These are phyloP conservation scores for Penicillium maclennaniae DNA, from an alignment of 495 filamentous ascomycete species.

Conservation along the genomic window DNA sequence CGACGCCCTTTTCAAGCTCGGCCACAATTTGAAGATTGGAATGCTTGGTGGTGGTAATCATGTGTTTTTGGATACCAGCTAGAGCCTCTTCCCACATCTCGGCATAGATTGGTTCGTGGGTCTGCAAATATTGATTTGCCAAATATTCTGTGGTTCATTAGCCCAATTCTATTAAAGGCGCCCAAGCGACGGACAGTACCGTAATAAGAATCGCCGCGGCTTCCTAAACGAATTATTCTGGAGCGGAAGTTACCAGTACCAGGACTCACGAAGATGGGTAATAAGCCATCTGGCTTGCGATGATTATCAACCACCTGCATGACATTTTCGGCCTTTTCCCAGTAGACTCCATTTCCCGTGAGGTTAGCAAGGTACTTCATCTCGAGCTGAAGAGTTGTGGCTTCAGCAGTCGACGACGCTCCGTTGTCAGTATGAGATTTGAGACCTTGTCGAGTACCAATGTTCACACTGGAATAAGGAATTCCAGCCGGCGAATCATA, in stretches of 20 bases:
- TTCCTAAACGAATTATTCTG: constrained; percentile 76
- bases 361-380: constrained; percentile 84
- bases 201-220: constrained; percentile 83
- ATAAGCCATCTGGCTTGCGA: constrained; percentile 63
- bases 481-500: constrained; percentile 74
- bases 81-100: constrained; percentile 84
- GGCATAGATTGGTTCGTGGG: constrained; percentile 69
- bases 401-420: constrained; percentile 80
- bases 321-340: constrained; percentile 76
- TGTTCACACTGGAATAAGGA: constrained; percentile 75
- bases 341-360: constrained; percentile 75
- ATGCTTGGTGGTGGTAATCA: constrained; percentile 71
- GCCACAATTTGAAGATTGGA: constrained; percentile 73
- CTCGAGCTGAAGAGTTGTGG: constrained; percentile 79
- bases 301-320: constrained; percentile 81
- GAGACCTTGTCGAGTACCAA: constrained; percentile 61
- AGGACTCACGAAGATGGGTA: constrained; percentile 77
- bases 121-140: constrained; percentile 86
- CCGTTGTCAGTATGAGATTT: constrained; percentile 70
- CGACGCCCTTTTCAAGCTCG: constrained; percentile 67
- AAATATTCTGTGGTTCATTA: constrained; percentile 53
- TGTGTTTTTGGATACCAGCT: constrained; percentile 71
- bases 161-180: not conserved
- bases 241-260: constrained; percentile 64
- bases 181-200: constrained; percentile 18